phyloP scores from a whole-genome alignment of 352 stramenopile species.

The Pythium plurisporium region DNA sequence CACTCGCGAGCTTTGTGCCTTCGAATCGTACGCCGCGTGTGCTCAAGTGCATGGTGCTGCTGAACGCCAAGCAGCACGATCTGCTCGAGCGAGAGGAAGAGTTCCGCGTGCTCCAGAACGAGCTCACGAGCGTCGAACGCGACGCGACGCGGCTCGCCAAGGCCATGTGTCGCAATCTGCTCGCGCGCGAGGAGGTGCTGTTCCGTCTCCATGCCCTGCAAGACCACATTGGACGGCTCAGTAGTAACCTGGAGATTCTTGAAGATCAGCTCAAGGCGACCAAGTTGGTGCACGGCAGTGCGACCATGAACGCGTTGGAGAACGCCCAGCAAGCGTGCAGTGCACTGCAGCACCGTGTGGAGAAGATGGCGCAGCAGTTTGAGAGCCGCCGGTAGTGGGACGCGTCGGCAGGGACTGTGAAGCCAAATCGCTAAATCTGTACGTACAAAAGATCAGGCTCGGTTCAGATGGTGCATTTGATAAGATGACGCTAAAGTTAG shows the following conservation, averaged over 20 bases:
- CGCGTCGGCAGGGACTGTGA: too few relatives aligned
- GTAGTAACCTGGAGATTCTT: conserved; percentile 45
- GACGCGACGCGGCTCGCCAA: conserved; percentile 29
- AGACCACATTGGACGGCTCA: conserved; percentile 32
- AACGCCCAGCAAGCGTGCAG: conserved; percentile 8
- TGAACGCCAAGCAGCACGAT: conserved; percentile 55
- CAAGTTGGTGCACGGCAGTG: conserved; percentile 9
- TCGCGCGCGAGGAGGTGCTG: conserved; percentile 41
- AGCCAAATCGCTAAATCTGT: conserved; percentile 21
- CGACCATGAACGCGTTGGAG: conserved; percentile 12
- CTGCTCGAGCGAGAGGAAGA: conserved; percentile 60
- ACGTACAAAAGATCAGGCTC: neutral
- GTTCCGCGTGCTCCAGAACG: conserved; percentile 57
- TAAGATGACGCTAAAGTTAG: conserved; percentile 2
- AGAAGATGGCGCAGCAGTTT: conserved; percentile 10
- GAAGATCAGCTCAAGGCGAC: conserved; percentile 35
- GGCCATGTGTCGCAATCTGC: conserved; percentile 53
- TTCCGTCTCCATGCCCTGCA: conserved; percentile 39
- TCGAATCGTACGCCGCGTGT: conserved; percentile 11
- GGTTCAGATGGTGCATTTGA: neutral
- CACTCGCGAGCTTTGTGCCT: conserved; percentile 15
- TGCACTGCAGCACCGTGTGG: conserved; percentile 2
- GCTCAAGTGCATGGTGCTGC: conserved; percentile 71
- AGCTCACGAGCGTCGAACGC: conserved; percentile 39
- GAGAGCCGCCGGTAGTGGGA: conserved; percentile 1